Evolutionary conservation across 352 stramenopile genomes (phyloP), one percentile per base, ranked within the genome.

Genomic region (Pythium biforme): DNA sequence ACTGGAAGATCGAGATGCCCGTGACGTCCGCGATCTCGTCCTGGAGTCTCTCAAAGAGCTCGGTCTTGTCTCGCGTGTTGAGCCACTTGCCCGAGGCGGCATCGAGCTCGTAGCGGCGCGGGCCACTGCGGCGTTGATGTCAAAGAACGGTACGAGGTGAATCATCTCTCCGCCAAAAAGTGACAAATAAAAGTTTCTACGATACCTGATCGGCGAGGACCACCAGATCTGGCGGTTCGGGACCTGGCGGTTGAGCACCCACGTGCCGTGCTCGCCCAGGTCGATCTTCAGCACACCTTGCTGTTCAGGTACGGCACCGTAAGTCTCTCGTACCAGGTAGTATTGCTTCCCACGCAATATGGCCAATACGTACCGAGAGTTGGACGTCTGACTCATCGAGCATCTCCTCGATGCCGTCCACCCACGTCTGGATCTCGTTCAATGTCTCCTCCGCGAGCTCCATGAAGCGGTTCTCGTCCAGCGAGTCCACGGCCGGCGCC

Each of bases 161-260:
- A 11, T 20, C 14, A 11, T 4, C 34, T 17, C 6, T 34, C 15
- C 20, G 23, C 23, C 3, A 34, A 19, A 20, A 2, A 19, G 25
- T 7, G 10, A 52, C n/a, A 20, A 12, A 20, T 53, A 23, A 4
- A 34, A 20, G 11, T 17, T 4, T n/a, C 15, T 23, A n/a, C 25
- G 64, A 29, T 62, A 92, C 84, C 89, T 98, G 63, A 98, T 81
- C 3, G 97, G 97, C 58, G 94, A 98, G 8, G 93, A 98, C 95
- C 95, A 98, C 94, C 94, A 98, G 58, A 98, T 94, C 74, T 99
- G 96, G 39, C 88, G 81, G 79, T 99, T 99, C 4, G 97, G 97
- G 39, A 96, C 97, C 73, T 99, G 97, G 67, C 98, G 98, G 77
- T 99, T 99, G 62, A 99, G 85, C 29, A 99, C 97, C 89, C 92